A percentile compares a stretch with the other conserved stretches of the same genome.
phyloP scores from a whole-genome alignment of 768 basidiomycete species.

The Lanmaoa pseudosensibilis region DNA sequence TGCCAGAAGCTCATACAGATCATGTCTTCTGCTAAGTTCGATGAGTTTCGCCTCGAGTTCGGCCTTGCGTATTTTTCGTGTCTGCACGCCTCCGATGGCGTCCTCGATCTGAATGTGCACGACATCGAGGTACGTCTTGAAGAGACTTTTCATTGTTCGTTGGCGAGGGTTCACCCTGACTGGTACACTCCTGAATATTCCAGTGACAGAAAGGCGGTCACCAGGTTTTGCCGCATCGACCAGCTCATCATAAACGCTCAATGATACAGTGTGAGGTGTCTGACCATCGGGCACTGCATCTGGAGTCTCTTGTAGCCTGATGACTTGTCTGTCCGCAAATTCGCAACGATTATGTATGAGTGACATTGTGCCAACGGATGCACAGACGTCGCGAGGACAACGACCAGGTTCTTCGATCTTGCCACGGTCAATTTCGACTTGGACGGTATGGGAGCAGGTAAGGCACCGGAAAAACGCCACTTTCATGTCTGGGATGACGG shows the following conservation, averaged over 20 bases:
- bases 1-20: constrained; percentile 84
- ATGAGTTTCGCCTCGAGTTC: constrained; percentile 80
- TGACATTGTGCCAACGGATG: constrained; percentile 84
- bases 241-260: constrained; percentile 98
- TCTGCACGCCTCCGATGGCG: constrained; percentile 36
- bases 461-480: constrained; percentile 97
- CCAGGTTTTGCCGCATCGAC: constrained; percentile 97
- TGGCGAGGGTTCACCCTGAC: constrained; percentile 94
- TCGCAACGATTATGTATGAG: constrained; percentile 97
- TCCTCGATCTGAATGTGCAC: constrained; percentile 80
- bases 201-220: constrained; percentile 86
- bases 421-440: constrained; percentile 96
- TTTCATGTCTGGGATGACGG: constrained; percentile 99
- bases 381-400: constrained; percentile 94
- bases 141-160: constrained; percentile 88
- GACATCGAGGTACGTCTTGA: constrained; percentile 97
- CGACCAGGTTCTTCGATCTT: constrained; percentile 90
- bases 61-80: constrained; percentile 46
- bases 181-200: constrained; percentile 93
- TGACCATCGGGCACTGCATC: constrained; percentile 98
- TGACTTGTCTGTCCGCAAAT: constrained; percentile 94
- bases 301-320: constrained; percentile 95
- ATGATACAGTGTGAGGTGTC: constrained; percentile 94
- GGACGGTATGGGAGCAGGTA: constrained; percentile 94
- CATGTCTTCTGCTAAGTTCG: constrained; percentile 69